These are phyloP conservation scores for Kazachstania psychrophila DNA, from an alignment of 805 yeast species.

Conservation along the genomic window DNA sequence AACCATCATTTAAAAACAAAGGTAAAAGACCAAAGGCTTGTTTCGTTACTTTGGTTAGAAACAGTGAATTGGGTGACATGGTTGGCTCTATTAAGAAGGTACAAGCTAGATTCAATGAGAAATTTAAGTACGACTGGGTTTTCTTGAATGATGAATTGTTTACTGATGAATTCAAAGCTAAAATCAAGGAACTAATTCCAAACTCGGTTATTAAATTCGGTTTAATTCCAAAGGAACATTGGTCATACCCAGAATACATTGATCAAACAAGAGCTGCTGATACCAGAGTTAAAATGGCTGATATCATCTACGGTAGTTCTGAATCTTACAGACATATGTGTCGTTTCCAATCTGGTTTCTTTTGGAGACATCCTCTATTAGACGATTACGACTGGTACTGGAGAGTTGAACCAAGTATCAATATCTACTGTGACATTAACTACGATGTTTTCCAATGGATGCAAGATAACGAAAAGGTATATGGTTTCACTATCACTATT, in stretches of 20 bases:
- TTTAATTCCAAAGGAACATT: conserved; percentile 41
- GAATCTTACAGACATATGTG: conserved; percentile 85
- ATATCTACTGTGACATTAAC: conserved; percentile 65
- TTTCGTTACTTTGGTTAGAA: conserved; percentile 56
- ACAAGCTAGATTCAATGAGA: conserved; percentile 71
- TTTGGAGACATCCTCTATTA: conserved; percentile 62
- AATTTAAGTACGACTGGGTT: conserved; percentile 84
- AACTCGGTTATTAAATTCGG: conserved; percentile 64
- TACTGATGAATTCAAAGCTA: conserved; percentile 1
- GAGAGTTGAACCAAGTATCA: conserved; percentile 84
- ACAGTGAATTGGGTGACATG: conserved; percentile 51
- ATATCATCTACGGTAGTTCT: conserved; percentile 66
- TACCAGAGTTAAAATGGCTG: conserved; percentile 40
- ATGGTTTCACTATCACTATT: conserved; percentile 46
- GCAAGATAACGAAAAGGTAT: conserved; percentile 63
- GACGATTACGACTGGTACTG: conserved; percentile 76
- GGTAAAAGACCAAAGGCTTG: conserved; percentile 26
- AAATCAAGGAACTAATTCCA: conserved; percentile 46
- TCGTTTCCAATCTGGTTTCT: conserved; percentile 77
- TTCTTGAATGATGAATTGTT: conserved; percentile 57
- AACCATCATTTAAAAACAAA: conserved; percentile 13
- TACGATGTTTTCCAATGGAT: conserved; percentile 74
- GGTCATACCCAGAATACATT: conserved; percentile 80
- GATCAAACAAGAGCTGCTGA: conserved; percentile 62
- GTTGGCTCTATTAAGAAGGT: conserved; percentile 55